A percentile compares a stretch with the other conserved stretches of the same genome.
Evolutionary conservation across 352 stramenopile species (phyloP).

Genomic region (Pythium grandisporangium): DNA sequence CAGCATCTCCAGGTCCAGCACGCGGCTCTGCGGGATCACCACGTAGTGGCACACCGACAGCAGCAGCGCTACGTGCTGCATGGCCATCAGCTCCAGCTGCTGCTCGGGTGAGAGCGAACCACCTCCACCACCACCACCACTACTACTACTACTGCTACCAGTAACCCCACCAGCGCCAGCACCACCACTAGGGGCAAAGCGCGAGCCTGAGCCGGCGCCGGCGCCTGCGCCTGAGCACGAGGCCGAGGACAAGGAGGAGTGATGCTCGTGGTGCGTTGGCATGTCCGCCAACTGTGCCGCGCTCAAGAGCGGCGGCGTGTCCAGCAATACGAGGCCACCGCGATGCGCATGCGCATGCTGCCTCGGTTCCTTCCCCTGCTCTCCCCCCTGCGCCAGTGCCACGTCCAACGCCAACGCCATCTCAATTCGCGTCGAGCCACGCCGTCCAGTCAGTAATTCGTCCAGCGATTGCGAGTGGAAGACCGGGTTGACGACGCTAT

Average conservation of each 20-base stretch:
- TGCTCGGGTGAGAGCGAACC: constrained; percentile 49
- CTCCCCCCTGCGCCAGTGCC: constrained; percentile 22
- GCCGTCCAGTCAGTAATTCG: constrained; percentile 14
- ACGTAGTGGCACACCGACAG: constrained; percentile 75
- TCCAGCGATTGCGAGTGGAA: constrained; percentile 36
- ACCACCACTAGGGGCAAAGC: too few species aligned
- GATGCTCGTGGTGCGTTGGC: constrained; percentile 36
- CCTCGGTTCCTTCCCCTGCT: too few species aligned
- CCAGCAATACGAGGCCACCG: constrained; percentile 43
- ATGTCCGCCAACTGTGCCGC: constrained; percentile 41
- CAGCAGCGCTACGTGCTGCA: constrained; percentile 58
- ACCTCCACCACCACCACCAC: too few species aligned
- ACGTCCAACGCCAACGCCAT: constrained; percentile 71
- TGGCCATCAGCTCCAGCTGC: constrained; percentile 46
- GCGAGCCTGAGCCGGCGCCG: constrained; percentile 3
- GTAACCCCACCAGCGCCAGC: too few species aligned
- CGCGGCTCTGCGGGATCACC: constrained; percentile 41
- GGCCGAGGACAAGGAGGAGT: constrained; percentile 9
- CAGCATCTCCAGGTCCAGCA: constrained; percentile 28
- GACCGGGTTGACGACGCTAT: constrained; percentile 3
- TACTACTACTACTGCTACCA: too few species aligned
- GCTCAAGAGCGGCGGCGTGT: constrained; percentile 61
- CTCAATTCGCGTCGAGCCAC: constrained; percentile 40
- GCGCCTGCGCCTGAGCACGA: background rate
- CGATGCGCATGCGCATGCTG: too few species aligned